Percentiles rank a stretch among this genome's conserved stretches.
phyloP scores from a whole-genome alignment of 83 land plant species.

The Picea mariana region DNA sequence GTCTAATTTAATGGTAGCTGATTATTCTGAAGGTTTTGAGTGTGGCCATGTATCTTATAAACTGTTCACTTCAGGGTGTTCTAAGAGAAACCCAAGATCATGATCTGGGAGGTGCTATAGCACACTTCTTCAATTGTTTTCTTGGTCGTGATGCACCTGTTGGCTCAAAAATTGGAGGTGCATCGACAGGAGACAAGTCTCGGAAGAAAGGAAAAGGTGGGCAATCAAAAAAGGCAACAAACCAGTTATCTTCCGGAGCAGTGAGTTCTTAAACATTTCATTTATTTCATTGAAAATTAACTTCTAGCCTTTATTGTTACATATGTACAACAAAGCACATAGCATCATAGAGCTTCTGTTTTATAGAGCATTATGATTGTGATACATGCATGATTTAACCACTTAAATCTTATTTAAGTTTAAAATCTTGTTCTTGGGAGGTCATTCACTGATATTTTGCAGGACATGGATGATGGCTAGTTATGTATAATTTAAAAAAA shows the following conservation, averaged over 20 bases:
- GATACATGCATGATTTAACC: too few relatives aligned
- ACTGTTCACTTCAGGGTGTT: constrained; percentile 61
- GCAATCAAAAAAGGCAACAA: constrained; percentile 14
- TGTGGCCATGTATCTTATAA: not conserved
- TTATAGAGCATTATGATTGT: too few relatives aligned
- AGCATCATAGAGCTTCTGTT: too few relatives aligned
- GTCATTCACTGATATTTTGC: not conserved
- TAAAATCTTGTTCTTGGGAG: not conserved
- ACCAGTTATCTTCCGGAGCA: not conserved
- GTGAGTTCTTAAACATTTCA: constrained; percentile 3
- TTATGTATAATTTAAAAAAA: not conserved
- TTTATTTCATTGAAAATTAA: not conserved
- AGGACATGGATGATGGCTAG: not conserved
- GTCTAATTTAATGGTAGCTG: not conserved
- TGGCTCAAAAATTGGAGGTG: constrained; percentile 20
- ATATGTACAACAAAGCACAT: too few relatives aligned
- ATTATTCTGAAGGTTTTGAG: not conserved
- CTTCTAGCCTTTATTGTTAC: too few relatives aligned
- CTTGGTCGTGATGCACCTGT: constrained; percentile 50
- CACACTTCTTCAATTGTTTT: constrained; percentile 92
- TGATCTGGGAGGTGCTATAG: constrained; percentile 86
- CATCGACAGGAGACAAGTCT: constrained; percentile 7
- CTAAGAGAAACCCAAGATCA: constrained; percentile 91
- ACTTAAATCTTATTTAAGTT: too few relatives aligned
- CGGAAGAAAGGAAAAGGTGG: constrained; percentile 11